Conservation (phyloP, 371 early-diverging fungal genomes). For the Smittium mucronatum region DNA sequence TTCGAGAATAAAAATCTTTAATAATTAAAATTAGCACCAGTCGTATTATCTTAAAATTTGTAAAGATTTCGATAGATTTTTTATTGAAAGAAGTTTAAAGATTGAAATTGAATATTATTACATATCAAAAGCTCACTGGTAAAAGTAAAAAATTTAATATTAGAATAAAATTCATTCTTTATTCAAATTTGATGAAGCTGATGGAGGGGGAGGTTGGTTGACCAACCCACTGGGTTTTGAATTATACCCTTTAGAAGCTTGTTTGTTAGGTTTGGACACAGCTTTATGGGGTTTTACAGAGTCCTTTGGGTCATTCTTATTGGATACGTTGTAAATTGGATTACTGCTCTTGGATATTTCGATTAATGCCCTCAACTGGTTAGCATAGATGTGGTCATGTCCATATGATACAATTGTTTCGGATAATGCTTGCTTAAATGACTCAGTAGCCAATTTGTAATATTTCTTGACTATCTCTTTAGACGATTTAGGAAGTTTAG, state of each 20-base stretch:
- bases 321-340: neutral
- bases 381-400: neutral
- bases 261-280: neutral
- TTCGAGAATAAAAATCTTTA: too few species aligned
- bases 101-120: too few species aligned
- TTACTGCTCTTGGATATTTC: neutral
- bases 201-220: neutral
- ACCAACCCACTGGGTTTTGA: neutral
- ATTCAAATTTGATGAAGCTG: too few species aligned
- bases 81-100: too few species aligned
- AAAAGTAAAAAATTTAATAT: too few species aligned
- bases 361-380: neutral
- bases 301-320: neutral
- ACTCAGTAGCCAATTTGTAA: neutral
- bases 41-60: too few species aligned
- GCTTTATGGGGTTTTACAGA: neutral
- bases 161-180: too few species aligned
- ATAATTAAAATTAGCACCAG: too few species aligned
- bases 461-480: neutral
- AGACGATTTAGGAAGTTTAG: neutral
- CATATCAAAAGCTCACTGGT: too few species aligned
- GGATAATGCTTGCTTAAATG: neutral
- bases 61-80: too few species aligned
- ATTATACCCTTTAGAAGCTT: neutral
- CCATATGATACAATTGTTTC: neutral